Percentiles rank a stretch among this genome's conserved stretches.
phyloP scores from a whole-genome alignment of 305 asterid genomes.

The Petunia hybrid region DNA sequence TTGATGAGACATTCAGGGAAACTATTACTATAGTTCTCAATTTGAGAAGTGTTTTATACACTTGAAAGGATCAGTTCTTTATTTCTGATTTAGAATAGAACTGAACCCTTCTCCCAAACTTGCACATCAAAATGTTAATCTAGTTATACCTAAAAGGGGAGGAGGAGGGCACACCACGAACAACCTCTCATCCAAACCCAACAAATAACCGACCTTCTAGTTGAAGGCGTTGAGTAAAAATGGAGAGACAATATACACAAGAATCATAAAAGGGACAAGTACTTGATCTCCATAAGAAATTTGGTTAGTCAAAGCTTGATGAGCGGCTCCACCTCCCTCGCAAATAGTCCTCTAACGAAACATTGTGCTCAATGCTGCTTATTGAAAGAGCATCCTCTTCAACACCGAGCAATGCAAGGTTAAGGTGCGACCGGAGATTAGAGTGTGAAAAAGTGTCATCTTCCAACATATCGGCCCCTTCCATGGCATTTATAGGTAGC shows the following conservation, averaged over 20 bases:
- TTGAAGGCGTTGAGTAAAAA: slow-evolving; percentile 7
- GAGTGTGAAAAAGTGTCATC: slow-evolving; percentile 69
- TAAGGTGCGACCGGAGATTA: slow-evolving; percentile 76
- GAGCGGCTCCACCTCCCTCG: slow-evolving; percentile 89
- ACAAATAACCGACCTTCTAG: slow-evolving; percentile 1
- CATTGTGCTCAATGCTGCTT: slow-evolving; percentile 82
- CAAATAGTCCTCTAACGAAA: slow-evolving; percentile 79
- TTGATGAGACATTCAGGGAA: neutral
- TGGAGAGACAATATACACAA: slow-evolving; percentile 31
- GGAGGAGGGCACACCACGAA: slow-evolving; percentile 83
- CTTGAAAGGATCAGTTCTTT: slow-evolving; percentile 37
- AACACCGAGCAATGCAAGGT: slow-evolving; percentile 84
- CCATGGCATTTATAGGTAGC: slow-evolving; percentile 45
- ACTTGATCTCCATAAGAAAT: slow-evolving; percentile 25
- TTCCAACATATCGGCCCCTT: slow-evolving; percentile 61
- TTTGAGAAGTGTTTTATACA: slow-evolving; percentile 26
- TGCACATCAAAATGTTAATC: slow-evolving; percentile 38
- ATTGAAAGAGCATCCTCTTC: slow-evolving; percentile 78
- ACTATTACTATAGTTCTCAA: slow-evolving; percentile 12
- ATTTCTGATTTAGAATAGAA: slow-evolving; percentile 40
- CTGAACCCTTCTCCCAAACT: slow-evolving; percentile 34
- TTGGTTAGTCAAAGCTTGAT: slow-evolving; percentile 79
- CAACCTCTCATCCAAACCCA: slow-evolving; percentile 91
- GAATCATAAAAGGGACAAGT: slow-evolving; percentile 33
- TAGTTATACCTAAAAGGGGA: slow-evolving; percentile 48